Percentiles rank a stretch among this genome's conserved stretches.
Conservation (phyloP, 2,329 filamentous ascomycete species). For the Aspergillus pseudotamarii region DNA sequence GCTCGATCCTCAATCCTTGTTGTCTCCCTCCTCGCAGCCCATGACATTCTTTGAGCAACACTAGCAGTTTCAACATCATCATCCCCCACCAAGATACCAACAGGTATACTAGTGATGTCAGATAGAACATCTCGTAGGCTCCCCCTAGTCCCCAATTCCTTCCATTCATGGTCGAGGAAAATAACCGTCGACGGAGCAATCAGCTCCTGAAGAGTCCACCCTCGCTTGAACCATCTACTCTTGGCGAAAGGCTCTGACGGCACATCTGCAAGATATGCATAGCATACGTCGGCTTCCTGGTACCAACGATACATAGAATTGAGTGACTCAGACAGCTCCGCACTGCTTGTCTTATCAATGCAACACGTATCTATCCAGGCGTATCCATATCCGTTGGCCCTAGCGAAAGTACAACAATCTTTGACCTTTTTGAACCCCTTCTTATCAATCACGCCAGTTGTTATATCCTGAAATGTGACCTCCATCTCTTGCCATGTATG, state of each 20-base stretch:
- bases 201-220: conserved; percentile 6
- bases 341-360: conserved; percentile 4
- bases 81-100: neutral
- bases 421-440: neutral
- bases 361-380: neutral
- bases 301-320: neutral
- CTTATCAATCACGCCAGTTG: neutral
- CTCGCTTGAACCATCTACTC: conserved; percentile 7
- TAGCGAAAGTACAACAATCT: neutral
- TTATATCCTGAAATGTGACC: neutral
- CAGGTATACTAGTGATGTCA: neutral
- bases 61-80: conserved; percentile 3
- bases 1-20: conserved; percentile 45
- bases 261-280: neutral
- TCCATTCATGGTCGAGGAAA: neutral
- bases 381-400: neutral
- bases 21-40: conserved; percentile 40
- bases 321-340: neutral
- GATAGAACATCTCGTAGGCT: neutral
- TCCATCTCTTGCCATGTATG: neutral
- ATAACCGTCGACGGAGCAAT: neutral
- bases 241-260: neutral
- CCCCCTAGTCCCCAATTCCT: neutral
- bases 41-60: conserved; percentile 46
- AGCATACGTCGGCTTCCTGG: neutral